Conservation (phyloP, 495 filamentous ascomycete genomes). For the Penicillium desertorum region DNA sequence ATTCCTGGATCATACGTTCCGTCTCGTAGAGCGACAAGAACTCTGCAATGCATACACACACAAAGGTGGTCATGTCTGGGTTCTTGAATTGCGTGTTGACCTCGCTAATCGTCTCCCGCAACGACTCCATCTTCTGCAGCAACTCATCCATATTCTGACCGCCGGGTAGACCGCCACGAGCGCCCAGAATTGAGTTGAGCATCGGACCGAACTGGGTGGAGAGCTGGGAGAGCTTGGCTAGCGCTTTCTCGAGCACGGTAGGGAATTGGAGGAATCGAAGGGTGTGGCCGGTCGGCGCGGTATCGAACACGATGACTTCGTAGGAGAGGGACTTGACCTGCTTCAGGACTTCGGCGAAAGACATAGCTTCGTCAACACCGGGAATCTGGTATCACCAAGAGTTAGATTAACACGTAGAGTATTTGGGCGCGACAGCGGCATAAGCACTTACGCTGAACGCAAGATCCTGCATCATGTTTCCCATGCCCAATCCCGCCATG, state of each 20-base stretch:
- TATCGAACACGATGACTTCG: constrained; percentile 98
- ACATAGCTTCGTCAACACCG: constrained; percentile 99
- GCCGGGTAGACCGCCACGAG: constrained; percentile 79
- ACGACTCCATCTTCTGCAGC: constrained; percentile 87
- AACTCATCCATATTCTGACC: constrained; percentile 89
- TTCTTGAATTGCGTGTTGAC: constrained; percentile 99
- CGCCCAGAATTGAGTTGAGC: constrained; percentile 87
- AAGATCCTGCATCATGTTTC: constrained; percentile 73
- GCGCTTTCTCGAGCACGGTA: constrained; percentile 95
- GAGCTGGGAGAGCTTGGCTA: constrained; percentile 93
- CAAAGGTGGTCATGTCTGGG: constrained; percentile 91
- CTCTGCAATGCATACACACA: constrained; percentile 98
- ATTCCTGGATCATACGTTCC: constrained; percentile 98
- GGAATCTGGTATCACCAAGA: constrained; percentile 65
- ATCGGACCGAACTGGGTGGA: constrained; percentile 94
- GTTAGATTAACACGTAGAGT: constrained; percentile 10
- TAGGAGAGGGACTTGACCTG: constrained; percentile 99
- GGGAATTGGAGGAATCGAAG: constrained; percentile 99
- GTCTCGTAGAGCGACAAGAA: constrained; percentile 98
- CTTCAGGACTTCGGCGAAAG: constrained; percentile 97
- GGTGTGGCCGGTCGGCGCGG: constrained; percentile 97
- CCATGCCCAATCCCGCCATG: constrained; percentile 63
- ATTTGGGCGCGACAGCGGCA: constrained; percentile 11
- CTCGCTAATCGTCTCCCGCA: constrained; percentile 89
- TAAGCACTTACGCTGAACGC: constrained; percentile 60